phyloP scores from a whole-genome alignment of 352 stramenopile genomes.

The Phytophthora podocarpi region DNA sequence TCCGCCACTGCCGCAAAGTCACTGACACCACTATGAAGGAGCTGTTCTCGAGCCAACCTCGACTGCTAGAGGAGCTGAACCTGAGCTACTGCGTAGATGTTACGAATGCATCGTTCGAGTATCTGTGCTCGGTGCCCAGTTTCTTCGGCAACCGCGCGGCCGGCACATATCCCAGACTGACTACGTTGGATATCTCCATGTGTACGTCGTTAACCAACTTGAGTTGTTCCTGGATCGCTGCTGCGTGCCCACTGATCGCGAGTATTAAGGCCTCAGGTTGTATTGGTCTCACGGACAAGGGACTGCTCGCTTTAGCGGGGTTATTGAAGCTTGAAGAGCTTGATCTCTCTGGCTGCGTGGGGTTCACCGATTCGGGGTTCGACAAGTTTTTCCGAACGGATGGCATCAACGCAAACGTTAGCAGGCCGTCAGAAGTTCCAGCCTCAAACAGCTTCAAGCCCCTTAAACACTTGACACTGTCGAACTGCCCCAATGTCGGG shows the following conservation, averaged over 20 bases:
- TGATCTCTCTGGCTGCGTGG: slow-evolving; percentile 51
- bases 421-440: background rate
- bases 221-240: slow-evolving; percentile 63
- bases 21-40: slow-evolving; percentile 50
- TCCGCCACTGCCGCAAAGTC: slow-evolving; percentile 46
- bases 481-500: slow-evolving; percentile 31
- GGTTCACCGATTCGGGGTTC: slow-evolving; percentile 52
- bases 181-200: slow-evolving; percentile 59
- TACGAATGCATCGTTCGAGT: slow-evolving; percentile 65
- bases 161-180: slow-evolving; percentile 49
- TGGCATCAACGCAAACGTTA: slow-evolving; percentile 23
- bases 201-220: slow-evolving; percentile 58
- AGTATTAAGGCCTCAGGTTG: slow-evolving; percentile 52
- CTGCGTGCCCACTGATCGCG: slow-evolving; percentile 59
- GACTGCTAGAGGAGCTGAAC: slow-evolving; percentile 60
- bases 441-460: slow-evolving; percentile 17
- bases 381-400: slow-evolving; percentile 52
- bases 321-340: slow-evolving; percentile 58
- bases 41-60: slow-evolving; percentile 52
- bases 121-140: slow-evolving; percentile 52
- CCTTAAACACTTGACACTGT: slow-evolving; percentile 31
- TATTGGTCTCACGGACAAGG: slow-evolving; percentile 62
- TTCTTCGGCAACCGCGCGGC: slow-evolving; percentile 56
- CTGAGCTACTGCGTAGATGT: slow-evolving; percentile 54
- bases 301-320: slow-evolving; percentile 50